Evolutionary conservation across 1,284 basidiomycete genomes (phyloP).

Genomic region (Cryptococcus amylolentus): DNA sequence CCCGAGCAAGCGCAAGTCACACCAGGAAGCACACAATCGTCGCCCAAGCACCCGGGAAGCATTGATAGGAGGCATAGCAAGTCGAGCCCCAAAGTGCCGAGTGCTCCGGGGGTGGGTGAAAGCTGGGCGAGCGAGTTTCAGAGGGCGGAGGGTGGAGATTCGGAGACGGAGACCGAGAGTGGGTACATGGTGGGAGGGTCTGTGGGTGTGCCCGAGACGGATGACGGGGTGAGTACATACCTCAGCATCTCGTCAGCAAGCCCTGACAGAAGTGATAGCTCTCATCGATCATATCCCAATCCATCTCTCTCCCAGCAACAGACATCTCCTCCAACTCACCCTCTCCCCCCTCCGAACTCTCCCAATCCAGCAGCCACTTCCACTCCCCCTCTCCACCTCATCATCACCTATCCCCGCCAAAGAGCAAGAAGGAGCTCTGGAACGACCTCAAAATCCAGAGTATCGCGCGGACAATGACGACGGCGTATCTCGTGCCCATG

Average conservation of each 20-base stretch:
- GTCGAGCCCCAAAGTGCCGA: neutral
- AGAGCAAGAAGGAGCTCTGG: constrained; percentile 49
- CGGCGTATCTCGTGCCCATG: constrained; percentile 47
- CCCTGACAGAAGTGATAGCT: constrained; percentile 18
- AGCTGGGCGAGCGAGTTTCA: constrained; percentile 14
- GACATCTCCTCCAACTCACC: constrained; percentile 36
- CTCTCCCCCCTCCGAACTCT: constrained; percentile 33
- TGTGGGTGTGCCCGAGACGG: constrained; percentile 20
- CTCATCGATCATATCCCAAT: constrained; percentile 38
- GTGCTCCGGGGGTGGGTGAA: neutral
- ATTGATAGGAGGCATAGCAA: neutral
- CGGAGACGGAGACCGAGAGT: constrained; percentile 25
- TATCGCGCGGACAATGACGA: constrained; percentile 45
- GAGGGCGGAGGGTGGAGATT: constrained; percentile 24
- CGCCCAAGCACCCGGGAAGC: neutral
- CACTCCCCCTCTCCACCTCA: constrained; percentile 21
- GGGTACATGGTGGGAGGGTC: constrained; percentile 14
- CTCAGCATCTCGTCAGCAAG: neutral
- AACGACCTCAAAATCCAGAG: constrained; percentile 47
- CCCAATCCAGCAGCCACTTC: constrained; percentile 15
- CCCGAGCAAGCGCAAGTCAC: neutral
- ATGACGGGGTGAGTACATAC: constrained; percentile 28
- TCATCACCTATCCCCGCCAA: constrained; percentile 6
- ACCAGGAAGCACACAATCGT: neutral
- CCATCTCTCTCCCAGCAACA: constrained; percentile 44